phyloP scores from a whole-genome alignment of 2,329 filamentous ascomycete species.

The Fusarium penzigii region DNA sequence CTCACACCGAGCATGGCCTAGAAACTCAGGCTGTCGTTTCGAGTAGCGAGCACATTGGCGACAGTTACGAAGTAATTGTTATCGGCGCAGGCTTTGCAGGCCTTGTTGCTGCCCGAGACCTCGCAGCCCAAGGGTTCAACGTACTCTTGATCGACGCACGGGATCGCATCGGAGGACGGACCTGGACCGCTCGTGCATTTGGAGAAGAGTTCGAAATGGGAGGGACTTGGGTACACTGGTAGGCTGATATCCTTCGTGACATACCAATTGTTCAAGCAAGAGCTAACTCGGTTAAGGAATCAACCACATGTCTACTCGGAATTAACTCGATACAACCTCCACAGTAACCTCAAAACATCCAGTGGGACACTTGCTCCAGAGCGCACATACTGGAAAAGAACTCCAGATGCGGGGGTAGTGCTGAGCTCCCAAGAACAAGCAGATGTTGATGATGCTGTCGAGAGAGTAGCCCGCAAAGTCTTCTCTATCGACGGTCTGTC shows the following conservation, averaged over 20 bases:
- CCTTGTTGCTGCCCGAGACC: conserved; percentile 10
- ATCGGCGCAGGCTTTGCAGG: conserved; percentile 17
- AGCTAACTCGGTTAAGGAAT: conserved; percentile 3
- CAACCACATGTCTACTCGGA: conserved; percentile 21
- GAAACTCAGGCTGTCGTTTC: no score
- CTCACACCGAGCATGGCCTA: no score
- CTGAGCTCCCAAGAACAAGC: no score
- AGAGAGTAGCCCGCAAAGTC: conserved; percentile 26
- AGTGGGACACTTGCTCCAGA: conserved; percentile 3
- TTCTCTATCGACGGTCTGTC: conserved; percentile 33
- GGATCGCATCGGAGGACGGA: conserved; percentile 44
- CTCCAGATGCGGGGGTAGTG: no score
- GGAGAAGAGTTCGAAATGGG: conserved; percentile 42
- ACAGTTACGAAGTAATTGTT: conserved; percentile 13
- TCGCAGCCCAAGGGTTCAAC: not conserved
- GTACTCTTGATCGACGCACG: conserved; percentile 40
- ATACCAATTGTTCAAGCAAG: no score
- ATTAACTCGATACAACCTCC: conserved; percentile 17
- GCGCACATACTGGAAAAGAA: no score
- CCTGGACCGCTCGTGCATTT: conserved; percentile 38
- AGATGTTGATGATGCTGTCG: conserved; percentile 2
- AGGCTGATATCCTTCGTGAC: not conserved
- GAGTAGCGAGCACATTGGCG: not conserved
- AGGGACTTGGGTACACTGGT: conserved; percentile 41
- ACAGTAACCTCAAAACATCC: conserved; percentile 18